phyloP scores from a whole-genome alignment of 345 rosid genomes.

The Citrus unshiu region DNA sequence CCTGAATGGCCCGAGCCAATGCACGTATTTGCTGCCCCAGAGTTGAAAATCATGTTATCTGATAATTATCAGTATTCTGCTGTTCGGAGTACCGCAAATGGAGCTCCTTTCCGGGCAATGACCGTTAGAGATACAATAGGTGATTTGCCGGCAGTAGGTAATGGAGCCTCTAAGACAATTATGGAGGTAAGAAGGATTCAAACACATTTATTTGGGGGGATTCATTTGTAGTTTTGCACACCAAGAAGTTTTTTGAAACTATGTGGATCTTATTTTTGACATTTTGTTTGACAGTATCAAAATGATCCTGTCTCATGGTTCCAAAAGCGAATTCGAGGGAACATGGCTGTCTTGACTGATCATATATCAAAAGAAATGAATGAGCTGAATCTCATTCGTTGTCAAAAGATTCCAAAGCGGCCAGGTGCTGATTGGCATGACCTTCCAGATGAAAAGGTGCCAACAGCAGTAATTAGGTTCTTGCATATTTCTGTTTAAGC shows the following conservation, averaged over 20 bases:
- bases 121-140: slow-evolving; percentile 91
- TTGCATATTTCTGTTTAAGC: neutral
- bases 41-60: slow-evolving; percentile 55
- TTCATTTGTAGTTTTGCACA: neutral
- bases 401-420: slow-evolving; percentile 48
- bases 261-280: neutral
- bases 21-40: slow-evolving; percentile 73
- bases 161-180: slow-evolving; percentile 59
- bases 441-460: slow-evolving; percentile 59
- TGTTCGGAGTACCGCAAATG: slow-evolving; percentile 45
- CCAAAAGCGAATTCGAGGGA: slow-evolving; percentile 47
- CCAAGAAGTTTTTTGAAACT: neutral
- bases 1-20: slow-evolving; percentile 99
- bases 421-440: slow-evolving; percentile 72
- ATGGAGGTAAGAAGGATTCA: slow-evolving; percentile 37
- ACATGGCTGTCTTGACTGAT: slow-evolving; percentile 36
- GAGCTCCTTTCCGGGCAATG: slow-evolving; percentile 60
- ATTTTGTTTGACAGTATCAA: slow-evolving; percentile 32
- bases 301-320: slow-evolving; percentile 51
- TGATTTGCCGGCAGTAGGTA: slow-evolving; percentile 73
- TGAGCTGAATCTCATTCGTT: slow-evolving; percentile 53
- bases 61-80: slow-evolving; percentile 44
- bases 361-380: slow-evolving; percentile 69
- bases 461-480: neutral
- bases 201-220: neutral